phyloP scores from a whole-genome alignment of 306 rosid species.

The Abrus pulchellus region DNA sequence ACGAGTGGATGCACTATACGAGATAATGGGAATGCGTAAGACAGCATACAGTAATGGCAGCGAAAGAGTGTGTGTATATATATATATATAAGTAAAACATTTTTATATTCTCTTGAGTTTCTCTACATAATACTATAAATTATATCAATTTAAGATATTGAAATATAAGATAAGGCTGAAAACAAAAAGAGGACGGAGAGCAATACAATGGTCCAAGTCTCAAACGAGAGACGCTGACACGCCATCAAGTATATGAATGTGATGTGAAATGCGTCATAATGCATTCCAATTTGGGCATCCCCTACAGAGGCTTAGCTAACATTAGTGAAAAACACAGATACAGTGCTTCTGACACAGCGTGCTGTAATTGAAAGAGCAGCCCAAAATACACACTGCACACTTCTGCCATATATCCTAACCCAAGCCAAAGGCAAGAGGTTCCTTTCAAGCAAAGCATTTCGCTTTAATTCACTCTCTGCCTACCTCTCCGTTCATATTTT shows the following conservation, averaged over 20 bases:
- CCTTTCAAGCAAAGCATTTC: conserved; percentile 62
- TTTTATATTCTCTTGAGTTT: no score
- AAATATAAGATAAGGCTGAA: no score
- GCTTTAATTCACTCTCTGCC: conserved; percentile 24
- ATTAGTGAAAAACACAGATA: conserved; percentile 32
- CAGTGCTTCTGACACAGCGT: conserved; percentile 39
- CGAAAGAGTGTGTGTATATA: no score
- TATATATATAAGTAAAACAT: no score
- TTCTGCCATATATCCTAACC: neutral
- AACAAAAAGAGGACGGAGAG: no score
- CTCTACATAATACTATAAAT: no score
- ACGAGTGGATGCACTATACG: neutral
- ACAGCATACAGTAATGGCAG: no score
- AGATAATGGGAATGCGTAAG: no score
- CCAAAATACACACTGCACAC: conserved; percentile 21
- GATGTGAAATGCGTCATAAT: conserved; percentile 65
- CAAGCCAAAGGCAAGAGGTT: conserved; percentile 40
- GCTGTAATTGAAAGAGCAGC: conserved; percentile 17
- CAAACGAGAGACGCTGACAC: conserved; percentile 4
- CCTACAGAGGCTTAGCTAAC: neutral
- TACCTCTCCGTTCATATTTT: no score
- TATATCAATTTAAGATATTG: no score
- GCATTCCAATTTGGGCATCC: conserved; percentile 41
- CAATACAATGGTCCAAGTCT: neutral
- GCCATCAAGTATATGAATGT: conserved; percentile 54